phyloP scores from a whole-genome alignment of 2,329 filamentous ascomycete species.

The Diplodia corticola region DNA sequence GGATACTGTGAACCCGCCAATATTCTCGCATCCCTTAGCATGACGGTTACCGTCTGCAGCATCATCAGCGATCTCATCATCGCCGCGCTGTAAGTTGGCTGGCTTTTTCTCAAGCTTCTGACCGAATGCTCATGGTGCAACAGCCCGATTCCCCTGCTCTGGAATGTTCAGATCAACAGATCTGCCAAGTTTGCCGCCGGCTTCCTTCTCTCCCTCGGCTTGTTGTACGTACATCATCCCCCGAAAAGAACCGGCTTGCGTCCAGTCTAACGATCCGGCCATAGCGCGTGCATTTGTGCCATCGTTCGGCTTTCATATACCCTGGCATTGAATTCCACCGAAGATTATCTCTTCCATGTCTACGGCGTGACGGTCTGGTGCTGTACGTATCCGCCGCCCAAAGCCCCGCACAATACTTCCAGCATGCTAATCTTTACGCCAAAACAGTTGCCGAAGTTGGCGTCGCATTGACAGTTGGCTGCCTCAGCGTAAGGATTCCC shows the following conservation, averaged over 20 bases:
- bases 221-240: background rate
- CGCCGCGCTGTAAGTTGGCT: background rate
- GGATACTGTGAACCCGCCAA: background rate
- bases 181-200: background rate
- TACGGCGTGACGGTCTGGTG: background rate
- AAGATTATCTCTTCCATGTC: background rate
- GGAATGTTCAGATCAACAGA: background rate
- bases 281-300: background rate
- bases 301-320: background rate
- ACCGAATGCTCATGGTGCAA: background rate
- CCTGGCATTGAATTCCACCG: background rate
- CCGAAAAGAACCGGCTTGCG: too few species aligned
- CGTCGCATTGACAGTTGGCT: background rate
- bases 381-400: background rate
- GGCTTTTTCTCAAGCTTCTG: too few species aligned
- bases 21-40: background rate
- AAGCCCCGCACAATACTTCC: background rate
- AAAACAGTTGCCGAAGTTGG: background rate
- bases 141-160: background rate
- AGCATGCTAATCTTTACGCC: background rate
- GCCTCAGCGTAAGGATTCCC: background rate
- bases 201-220: background rate
- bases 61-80: background rate
- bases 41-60: background rate
- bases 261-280: background rate